phyloP scores from a whole-genome alignment of 2,329 filamentous ascomycete genomes.

The Neoarthrinium moseri region DNA sequence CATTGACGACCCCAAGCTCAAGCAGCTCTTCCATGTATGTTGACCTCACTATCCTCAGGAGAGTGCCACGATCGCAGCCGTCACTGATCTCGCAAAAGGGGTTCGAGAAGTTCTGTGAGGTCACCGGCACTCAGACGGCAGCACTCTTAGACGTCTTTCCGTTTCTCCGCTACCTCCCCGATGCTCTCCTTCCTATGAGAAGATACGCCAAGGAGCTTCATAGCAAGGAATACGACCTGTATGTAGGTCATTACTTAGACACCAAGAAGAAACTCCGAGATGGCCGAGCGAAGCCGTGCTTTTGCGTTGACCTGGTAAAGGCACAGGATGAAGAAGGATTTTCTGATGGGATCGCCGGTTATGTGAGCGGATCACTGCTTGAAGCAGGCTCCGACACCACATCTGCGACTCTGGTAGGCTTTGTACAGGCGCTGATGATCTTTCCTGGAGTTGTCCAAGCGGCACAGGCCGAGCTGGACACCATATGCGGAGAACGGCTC shows the following conservation, averaged over 20 bases:
- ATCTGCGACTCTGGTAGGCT: conserved; percentile 42
- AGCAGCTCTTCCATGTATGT: conserved; percentile 37
- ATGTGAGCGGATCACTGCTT: conserved; percentile 24
- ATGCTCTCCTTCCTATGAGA: conserved; percentile 35
- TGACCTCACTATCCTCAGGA: not conserved
- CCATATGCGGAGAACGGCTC: conserved; percentile 48
- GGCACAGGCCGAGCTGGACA: conserved; percentile 54
- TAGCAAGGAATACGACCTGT: conserved; percentile 38
- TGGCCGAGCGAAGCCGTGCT: conserved; percentile 26
- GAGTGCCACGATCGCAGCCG: no score
- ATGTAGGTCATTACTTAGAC: conserved; percentile 38
- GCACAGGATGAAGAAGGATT: conserved; percentile 28
- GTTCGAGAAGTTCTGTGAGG: conserved; percentile 30
- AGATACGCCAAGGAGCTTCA: conserved; percentile 41
- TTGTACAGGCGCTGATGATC: conserved; percentile 45
- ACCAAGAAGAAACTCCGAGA: conserved; percentile 32
- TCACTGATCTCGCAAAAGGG: conserved; percentile 16
- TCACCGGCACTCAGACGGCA: conserved; percentile 24
- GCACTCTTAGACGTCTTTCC: conserved; percentile 46
- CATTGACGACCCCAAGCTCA: conserved; percentile 37
- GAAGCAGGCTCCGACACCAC: conserved; percentile 39
- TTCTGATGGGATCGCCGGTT: conserved; percentile 30
- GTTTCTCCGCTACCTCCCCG: conserved; percentile 40
- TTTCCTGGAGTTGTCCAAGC: conserved; percentile 47
- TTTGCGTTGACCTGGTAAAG: conserved; percentile 20